Conservation (phyloP, 2,329 filamentous ascomycete species). For the Epicoccum sorghinum region DNA sequence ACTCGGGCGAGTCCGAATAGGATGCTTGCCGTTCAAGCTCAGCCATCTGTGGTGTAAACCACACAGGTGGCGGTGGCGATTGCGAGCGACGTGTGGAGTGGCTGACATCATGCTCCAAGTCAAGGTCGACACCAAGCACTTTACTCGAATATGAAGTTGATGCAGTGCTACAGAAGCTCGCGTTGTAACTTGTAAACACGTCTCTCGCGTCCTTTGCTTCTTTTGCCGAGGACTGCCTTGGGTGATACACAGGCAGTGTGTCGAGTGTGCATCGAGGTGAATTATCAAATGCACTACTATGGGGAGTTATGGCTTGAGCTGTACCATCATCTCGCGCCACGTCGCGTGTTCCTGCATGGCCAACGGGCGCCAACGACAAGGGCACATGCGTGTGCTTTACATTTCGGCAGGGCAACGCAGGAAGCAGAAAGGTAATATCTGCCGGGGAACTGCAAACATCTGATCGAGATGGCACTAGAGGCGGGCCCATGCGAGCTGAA, state of each 20-base stretch:
- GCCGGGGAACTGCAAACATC: conserved; percentile 4
- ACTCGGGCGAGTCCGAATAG: conserved; percentile 16
- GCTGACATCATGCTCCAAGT: conserved; percentile 34
- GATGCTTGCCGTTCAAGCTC: conserved; percentile 26
- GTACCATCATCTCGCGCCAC: conserved; percentile 20
- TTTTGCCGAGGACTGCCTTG: conserved; percentile 25
- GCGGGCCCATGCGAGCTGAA: conserved; percentile 17
- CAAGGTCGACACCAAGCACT: conserved; percentile 44
- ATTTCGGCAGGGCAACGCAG: conserved; percentile 17
- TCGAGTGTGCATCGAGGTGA: conserved; percentile 31
- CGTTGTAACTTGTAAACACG: conserved; percentile 29
- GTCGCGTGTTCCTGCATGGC: conserved; percentile 30
- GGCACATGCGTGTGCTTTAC: conserved; percentile 23
- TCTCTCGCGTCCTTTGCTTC: conserved; percentile 23
- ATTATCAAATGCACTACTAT: conserved; percentile 26
- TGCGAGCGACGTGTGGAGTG: conserved; percentile 23
- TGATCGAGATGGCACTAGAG: conserved; percentile 5
- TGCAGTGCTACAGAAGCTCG: conserved; percentile 43
- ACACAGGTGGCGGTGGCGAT: conserved; percentile 30
- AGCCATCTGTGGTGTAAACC: conserved; percentile 34
- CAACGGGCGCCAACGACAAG: conserved; percentile 23
- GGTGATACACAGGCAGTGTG: conserved; percentile 27
- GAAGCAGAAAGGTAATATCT: conserved; percentile 10
- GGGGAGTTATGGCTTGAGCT: conserved; percentile 17
- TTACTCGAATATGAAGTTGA: conserved; percentile 45